Evolutionary conservation across 306 rosid species (phyloP), one percentile per base, ranked within the genome.

Genomic region (Rosa multiflora): DNA sequence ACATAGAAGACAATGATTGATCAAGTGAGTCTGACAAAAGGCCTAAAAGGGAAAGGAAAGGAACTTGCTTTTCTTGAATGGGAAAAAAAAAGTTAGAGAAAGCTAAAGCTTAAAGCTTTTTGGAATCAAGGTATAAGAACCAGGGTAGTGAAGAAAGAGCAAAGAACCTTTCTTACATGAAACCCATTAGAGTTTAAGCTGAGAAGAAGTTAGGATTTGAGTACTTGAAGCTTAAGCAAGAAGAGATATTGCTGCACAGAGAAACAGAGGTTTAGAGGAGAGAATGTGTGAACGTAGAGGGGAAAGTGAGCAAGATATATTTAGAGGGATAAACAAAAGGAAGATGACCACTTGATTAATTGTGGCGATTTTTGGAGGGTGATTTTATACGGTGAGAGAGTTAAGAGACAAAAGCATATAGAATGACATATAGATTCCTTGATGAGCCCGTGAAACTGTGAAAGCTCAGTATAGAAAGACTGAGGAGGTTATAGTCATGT

Each of bases 391-490:
- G 86, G 87, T 39, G 83, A 78, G 88, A 75, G 72, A 78, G 59
- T 82, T 76, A 74, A 23, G 79, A 52, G 73, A 59, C 70, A 51
- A 62, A 75, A 53, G 87, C 85, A 80, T 26, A 26, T 83, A 71
- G 81, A 88, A 76, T 76, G 84, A 76, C 79, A 61, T 80, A 59
- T 67, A 83, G 97, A 87, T 87, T 91, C 70, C 9, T 63, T 51
- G 67, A 37, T 64, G 67, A 37, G 74, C n/a, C 44, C 70, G 70
- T 64, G 70, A 64, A 37, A 64, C 69, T 29, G 69, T 62, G 67
- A 63, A 5, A 64, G 70, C 44, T 6, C 12, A 64, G 70, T 14
- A 6, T 0, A 26, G 67, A 5, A 11, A 11, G 39, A 61, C 18
- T 4, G 18, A 10, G 40, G 67, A 58, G 76, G 29, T 7, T 64